Base-by-base conservation (phyloP, 257 asterid species). In the Jacaranda copaia region DNA sequence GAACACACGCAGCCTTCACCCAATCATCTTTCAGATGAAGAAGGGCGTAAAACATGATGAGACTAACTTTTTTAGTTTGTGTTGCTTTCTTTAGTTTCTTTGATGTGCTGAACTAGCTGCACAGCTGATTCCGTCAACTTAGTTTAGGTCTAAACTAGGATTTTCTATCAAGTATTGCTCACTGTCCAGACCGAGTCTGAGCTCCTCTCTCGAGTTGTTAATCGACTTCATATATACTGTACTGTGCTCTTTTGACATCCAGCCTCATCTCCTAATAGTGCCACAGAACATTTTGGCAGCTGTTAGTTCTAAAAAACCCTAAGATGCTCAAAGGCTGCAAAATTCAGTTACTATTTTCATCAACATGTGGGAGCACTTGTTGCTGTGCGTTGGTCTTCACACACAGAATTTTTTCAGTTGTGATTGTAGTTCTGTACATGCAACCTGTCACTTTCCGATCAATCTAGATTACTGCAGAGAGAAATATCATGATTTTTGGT, bases 1-100 rank as follows among this genome's bases (percentile, higher is more conserved):
- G 92, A 84, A 82, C 85, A 59, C 48, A 72, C 53, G 49, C 91
- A 81, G 68, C 63, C 86, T 61, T 76, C 89, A 7, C 80, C 87
- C 4, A 67, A 63, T 80, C 80, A 63, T 73, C 79, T 15, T 52
- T 58, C 92, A 36, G 87, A 82, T 61, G 80, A 85, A 77, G 82
- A 84, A 63, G 84, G 83, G 51, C 79, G 48, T 77, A 79, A 85
- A 32, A 35, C 76, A 61, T 74, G 68, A 68, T 53, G 20, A 56
- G 52, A 72, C 42, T 36, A 75, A 68, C 51, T 20, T 49, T 61
- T 63, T 35, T 56, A 14, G 25, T 36, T 73, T 49, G 18, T 38
- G 42, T 18, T 61, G 52, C 62, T 73, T 55, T 79, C 53, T 71
- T 57, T 18, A 10, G 25, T 6, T 52, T 58, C n/a, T 4, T 39